These are phyloP conservation scores for Theileria sp. DNA, from an alignment of 169 alveolate species.

Conservation along the genomic window DNA sequence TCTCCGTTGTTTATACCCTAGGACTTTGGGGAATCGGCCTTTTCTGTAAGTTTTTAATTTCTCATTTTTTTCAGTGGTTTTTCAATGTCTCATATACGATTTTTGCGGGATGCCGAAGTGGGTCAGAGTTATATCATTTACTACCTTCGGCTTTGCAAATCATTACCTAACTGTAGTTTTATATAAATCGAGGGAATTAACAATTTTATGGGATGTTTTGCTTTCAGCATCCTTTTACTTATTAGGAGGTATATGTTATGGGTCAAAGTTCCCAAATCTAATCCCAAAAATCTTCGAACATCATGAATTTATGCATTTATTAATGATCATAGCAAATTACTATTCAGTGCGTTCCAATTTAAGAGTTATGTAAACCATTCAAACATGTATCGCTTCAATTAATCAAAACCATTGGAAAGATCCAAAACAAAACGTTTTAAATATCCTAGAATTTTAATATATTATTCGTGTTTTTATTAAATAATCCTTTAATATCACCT, in stretches of 20 bases:
- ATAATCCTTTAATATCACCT: too few relatives aligned
- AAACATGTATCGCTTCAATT: neutral
- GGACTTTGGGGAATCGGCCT: constrained; percentile 58
- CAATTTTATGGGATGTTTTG: neutral
- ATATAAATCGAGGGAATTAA: constrained; percentile 20
- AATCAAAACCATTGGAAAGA: neutral
- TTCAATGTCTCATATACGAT: constrained; percentile 41
- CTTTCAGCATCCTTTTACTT: constrained; percentile 48
- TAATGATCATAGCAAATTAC: constrained; percentile 61
- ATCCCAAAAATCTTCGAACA: constrained; percentile 64
- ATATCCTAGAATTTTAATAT: neutral
- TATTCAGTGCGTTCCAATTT: constrained; percentile 18
- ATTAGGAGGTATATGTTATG: constrained; percentile 68
- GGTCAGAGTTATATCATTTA: constrained; percentile 45
- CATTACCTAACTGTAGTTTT: constrained; percentile 39
- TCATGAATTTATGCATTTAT: constrained; percentile 73
- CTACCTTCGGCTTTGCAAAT: constrained; percentile 50
- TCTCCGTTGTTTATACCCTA: constrained; percentile 29
- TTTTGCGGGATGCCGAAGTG: constrained; percentile 48
- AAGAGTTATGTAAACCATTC: neutral
- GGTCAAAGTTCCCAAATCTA: constrained; percentile 67
- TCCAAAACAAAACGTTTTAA: neutral
- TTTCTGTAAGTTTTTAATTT: constrained; percentile 47
- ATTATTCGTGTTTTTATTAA: neutral
- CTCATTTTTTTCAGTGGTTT: constrained; percentile 23